Percentiles rank a stretch among this genome's conserved stretches.
Conservation (phyloP, 2,329 filamentous ascomycete genomes). For the Emergomyces orientalis region DNA sequence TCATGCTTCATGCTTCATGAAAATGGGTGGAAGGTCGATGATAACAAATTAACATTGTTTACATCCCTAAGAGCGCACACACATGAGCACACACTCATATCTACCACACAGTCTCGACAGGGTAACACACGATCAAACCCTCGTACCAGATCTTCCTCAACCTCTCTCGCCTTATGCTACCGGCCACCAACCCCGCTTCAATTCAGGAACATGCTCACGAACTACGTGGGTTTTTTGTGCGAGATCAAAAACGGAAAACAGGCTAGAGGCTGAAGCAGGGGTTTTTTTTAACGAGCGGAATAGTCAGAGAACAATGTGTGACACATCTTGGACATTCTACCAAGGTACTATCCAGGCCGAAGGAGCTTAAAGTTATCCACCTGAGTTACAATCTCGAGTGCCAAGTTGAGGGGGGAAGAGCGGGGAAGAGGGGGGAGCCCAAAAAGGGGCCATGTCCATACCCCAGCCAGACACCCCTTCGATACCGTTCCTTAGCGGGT, state of each 20-base stretch:
- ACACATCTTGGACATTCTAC: neutral
- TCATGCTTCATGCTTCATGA: neutral
- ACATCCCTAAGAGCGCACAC: neutral
- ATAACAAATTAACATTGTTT: neutral
- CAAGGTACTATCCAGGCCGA: neutral
- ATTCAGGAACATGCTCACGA: neutral
- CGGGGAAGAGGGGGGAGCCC: too few relatives aligned
- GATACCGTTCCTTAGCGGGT: too few relatives aligned
- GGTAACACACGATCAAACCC: neutral
- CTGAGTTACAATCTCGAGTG: neutral
- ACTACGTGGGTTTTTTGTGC: neutral
- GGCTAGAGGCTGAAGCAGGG: neutral
- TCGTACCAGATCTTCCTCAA: neutral
- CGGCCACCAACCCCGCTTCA: neutral
- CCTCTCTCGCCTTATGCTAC: neutral
- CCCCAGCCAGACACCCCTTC: neutral
- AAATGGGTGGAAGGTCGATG: neutral
- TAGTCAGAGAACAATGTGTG: neutral
- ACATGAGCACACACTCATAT: too few relatives aligned
- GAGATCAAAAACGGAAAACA: neutral
- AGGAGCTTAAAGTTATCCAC: neutral
- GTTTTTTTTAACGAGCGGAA: neutral
- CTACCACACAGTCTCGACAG: neutral
- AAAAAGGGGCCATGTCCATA: neutral
- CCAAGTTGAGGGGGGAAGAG: neutral